Conservation (phyloP, 1,284 basidiomycete genomes). For the Microbotryum violaceum region DNA sequence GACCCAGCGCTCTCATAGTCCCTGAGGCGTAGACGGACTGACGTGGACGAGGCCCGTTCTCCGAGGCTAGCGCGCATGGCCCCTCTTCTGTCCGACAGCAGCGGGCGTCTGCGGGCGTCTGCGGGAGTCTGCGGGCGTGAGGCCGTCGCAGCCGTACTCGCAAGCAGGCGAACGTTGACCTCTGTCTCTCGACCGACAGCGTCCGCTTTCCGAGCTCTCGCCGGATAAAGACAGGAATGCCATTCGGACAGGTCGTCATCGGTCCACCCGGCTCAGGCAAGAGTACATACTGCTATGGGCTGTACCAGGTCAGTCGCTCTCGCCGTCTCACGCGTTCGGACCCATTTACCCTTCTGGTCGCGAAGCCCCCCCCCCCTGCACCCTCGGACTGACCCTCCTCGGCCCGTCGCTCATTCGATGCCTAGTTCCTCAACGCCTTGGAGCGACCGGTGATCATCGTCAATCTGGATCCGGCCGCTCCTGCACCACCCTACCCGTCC, state of each 20-base stretch:
- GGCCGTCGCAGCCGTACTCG: too few species aligned
- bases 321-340: background rate
- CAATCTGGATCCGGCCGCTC: slow-evolving; percentile 94
- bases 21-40: too few species aligned
- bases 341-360: background rate
- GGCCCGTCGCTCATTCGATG: background rate
- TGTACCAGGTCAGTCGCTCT: slow-evolving; percentile 55
- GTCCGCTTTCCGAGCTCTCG: too few species aligned
- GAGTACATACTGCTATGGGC: slow-evolving; percentile 87
- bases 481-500: slow-evolving; percentile 81
- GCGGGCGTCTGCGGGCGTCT: too few species aligned
- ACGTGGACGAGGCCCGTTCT: too few species aligned
- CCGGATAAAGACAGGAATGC: slow-evolving; percentile 20
- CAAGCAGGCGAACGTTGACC: background rate
- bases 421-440: slow-evolving; percentile 72
- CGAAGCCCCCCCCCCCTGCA: background rate
- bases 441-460: slow-evolving; percentile 78
- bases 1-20: too few species aligned
- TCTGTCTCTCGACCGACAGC: background rate
- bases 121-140: too few species aligned
- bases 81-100: too few species aligned
- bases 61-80: too few species aligned
- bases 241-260: slow-evolving; percentile 53
- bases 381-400: background rate
- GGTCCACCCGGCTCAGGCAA: slow-evolving; percentile 90